Evolutionary conservation across 139 green algal genomes (phyloP).

Genomic region (Ostreobium quekettii): DNA sequence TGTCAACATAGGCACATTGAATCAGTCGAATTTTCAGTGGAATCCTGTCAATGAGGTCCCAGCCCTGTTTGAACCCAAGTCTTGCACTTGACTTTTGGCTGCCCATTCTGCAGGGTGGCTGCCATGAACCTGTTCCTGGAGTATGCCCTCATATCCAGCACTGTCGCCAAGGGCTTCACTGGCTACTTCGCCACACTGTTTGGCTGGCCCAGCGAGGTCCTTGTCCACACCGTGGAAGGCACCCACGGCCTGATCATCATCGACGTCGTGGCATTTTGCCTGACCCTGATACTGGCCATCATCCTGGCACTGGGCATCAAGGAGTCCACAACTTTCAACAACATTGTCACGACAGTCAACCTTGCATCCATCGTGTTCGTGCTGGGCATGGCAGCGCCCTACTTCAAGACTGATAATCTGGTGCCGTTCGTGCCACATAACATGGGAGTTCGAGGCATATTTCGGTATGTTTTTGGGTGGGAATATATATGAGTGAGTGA

Average conservation of each 20-base stretch:
- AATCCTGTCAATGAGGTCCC: too few species aligned
- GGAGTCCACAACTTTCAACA: conserved; percentile 38
- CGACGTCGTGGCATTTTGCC: conserved; percentile 26
- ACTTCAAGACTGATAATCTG: conserved; percentile 2
- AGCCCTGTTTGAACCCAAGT: too few species aligned
- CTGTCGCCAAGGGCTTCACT: conserved; percentile 72
- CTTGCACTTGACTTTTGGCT: too few species aligned
- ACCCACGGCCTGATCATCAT: conserved; percentile 13
- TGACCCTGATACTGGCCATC: conserved; percentile 24
- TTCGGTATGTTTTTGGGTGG: too few species aligned
- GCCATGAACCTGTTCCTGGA: conserved; percentile 76
- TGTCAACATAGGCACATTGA: too few species aligned
- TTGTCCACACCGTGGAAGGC: neutral
- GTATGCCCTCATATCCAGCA: conserved; percentile 65
- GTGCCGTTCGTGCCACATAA: neutral
- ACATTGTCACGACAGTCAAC: conserved; percentile 25
- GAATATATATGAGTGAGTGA: too few species aligned
- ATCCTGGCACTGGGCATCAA: conserved; percentile 47
- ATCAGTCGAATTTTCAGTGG: too few species aligned
- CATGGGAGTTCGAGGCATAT: neutral
- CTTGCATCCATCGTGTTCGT: conserved; percentile 52
- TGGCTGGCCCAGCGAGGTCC: conserved; percentile 15
- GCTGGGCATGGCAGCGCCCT: conserved; percentile 8
- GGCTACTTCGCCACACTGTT: conserved; percentile 65
- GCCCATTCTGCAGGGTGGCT: conserved; percentile 47